A percentile compares a stretch with the other conserved stretches of the same genome.
phyloP scores from a whole-genome alignment of 1,284 basidiomycete genomes.

The Pholiota adiposa region DNA sequence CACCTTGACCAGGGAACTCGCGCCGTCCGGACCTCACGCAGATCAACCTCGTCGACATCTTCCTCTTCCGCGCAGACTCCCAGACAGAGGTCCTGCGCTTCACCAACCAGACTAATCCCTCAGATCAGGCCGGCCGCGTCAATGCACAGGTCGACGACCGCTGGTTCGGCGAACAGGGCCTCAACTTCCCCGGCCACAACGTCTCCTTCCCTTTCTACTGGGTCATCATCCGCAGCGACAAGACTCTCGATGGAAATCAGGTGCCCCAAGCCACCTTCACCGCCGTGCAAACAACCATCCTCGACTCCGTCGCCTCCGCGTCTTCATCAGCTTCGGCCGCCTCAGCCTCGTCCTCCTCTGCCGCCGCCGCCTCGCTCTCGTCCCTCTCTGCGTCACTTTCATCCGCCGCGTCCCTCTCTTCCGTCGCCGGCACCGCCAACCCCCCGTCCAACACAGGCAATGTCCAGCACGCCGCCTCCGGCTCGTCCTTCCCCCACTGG shows the following conservation, averaged over 20 bases:
- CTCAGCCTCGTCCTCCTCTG: conserved; percentile 18
- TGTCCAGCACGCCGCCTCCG: conserved; percentile 48
- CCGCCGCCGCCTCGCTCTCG: conserved; percentile 30
- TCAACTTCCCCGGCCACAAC: conserved; percentile 54
- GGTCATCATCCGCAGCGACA: conserved; percentile 62
- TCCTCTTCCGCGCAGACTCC: conserved; percentile 70
- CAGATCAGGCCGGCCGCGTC: conserved; percentile 55
- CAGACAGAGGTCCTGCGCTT: conserved; percentile 49
- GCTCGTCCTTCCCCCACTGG: conserved; percentile 73
- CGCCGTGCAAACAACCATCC: conserved; percentile 76
- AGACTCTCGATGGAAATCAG: conserved; percentile 55
- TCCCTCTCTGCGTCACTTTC: conserved; percentile 42
- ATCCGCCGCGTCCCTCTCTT: conserved; percentile 31
- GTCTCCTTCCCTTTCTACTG: conserved; percentile 73
- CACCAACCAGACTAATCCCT: conserved; percentile 49
- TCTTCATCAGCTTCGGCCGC: conserved; percentile 33
- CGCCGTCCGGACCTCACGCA: conserved; percentile 50
- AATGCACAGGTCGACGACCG: conserved; percentile 67
- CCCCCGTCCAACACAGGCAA: conserved; percentile 36
- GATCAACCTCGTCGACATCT: conserved; percentile 63
- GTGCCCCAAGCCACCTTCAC: conserved; percentile 70
- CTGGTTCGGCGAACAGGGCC: conserved; percentile 69
- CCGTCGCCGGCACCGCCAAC: conserved; percentile 54
- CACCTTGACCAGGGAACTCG: conserved; percentile 46
- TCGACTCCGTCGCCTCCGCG: conserved; percentile 60